Percentiles rank a stretch among this genome's conserved stretches.
Evolutionary conservation across 371 early-diverging fungal genomes (phyloP).

Genomic region (Apophysomyces variabilis): DNA sequence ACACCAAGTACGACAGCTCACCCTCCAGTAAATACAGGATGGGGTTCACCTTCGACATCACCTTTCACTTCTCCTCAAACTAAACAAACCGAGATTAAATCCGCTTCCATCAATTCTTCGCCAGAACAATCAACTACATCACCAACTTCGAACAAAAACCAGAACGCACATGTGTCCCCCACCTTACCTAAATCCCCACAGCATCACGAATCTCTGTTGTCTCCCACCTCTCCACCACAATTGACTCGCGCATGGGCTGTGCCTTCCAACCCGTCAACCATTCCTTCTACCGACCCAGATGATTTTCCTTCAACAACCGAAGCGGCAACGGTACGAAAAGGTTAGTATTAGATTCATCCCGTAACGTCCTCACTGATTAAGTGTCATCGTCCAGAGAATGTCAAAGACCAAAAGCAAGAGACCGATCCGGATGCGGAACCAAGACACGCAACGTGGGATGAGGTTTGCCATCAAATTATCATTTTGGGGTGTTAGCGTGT

Average conservation of each 20-base stretch:
- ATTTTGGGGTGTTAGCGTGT: too few species aligned
- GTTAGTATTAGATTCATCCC: background rate
- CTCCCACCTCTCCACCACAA: conserved; percentile 19
- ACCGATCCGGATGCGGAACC: conserved; percentile 19
- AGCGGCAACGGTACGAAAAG: conserved; percentile 15
- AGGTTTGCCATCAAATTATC: conserved; percentile 23
- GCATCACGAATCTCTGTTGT: conserved; percentile 9
- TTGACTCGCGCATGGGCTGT: conserved; percentile 33
- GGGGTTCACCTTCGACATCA: conserved; percentile 39
- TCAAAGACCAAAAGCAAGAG: conserved; percentile 11
- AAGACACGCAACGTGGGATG: conserved; percentile 40
- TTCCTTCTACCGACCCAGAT: conserved; percentile 12
- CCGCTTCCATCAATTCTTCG: conserved; percentile 13
- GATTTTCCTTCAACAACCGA: conserved; percentile 42
- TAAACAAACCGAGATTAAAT: conserved; percentile 4
- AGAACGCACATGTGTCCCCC: conserved; percentile 4
- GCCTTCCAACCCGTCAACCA: conserved; percentile 10
- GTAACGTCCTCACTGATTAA: background rate
- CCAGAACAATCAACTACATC: conserved; percentile 11
- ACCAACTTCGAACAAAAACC: conserved; percentile 9
- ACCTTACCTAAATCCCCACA: conserved; percentile 15
- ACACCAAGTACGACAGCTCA: conserved; percentile 21
- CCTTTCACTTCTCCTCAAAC: conserved; percentile 24
- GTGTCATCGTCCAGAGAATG: conserved; percentile 2
- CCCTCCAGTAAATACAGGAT: conserved; percentile 27